Base-by-base conservation (phyloP, 371 early-diverging fungal genomes). In the Syncephalis plumigaleata region DNA sequence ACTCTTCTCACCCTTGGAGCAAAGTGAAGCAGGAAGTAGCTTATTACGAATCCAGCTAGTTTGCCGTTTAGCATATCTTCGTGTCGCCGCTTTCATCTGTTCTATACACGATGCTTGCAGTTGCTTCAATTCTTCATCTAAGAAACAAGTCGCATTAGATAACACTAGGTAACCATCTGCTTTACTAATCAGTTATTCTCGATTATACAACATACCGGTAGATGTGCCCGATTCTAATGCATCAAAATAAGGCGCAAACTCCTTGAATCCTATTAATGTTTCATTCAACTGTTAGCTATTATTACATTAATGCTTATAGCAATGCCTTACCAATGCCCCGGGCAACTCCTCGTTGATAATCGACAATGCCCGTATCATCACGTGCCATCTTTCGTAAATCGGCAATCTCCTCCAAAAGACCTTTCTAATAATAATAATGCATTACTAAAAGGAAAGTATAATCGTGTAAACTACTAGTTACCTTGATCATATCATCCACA, bases 1-100 rank as follows among this genome's bases (percentile, higher is more conserved):
- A 18, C 22, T 40, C 15, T 40, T 40, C 42, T 40, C 17, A 8
- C 42, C 17, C 22, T 18, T 44, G 3, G 26, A 26, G 20, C 25
- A 22, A 18, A 20, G 23, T 8, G n/a, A 24, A 22, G 25, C 45
- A 25, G 80, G 81, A 24, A 86, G 45, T 15, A 91, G 60, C 42
- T 87, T 87, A 57, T 90, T 91, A 38, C 74, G 70, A 20, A 95
- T 87, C 94, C 94, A 95, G 11, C 72, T 61, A 0, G 87, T 73
- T 57, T 95, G 95, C 17, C 77, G 63, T 52, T 84, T 77, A 11
- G 95, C 90, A 60, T 95, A 95, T n/a, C 81, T 71, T 39, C 90
- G 58, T 11, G 91, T 95, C 2, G 73, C 78, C 0, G 62, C 55
- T 55, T 91, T 94, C 92, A 95, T 91, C 0, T 62, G 61, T 40